Base-by-base conservation (phyloP, 805 yeast genomes). In the Lachancea cidri region DNA sequence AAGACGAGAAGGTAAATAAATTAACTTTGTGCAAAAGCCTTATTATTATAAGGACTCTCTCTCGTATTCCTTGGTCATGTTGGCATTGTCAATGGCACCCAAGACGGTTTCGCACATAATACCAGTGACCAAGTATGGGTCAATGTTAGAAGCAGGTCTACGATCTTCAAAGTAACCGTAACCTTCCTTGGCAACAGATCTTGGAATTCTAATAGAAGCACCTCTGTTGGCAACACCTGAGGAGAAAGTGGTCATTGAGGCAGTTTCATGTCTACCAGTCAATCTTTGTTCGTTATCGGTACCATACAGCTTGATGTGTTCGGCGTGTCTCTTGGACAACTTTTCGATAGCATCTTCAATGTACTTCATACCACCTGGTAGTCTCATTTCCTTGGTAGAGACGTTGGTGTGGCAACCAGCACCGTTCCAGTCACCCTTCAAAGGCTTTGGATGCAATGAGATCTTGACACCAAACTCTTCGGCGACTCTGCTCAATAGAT, bases 321-420 rank as follows among this genome's bases (percentile, higher is more conserved):
- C 97, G 69, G 74, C 76, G 73, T 93, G 98, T 78, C 98, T 89
- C 77, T 83, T 83, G 57, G 96, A 84, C 62, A 93, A 81, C 76
- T 86, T 87, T 66, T 83, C 86, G 62, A 93, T 80, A 46, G 98
- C 98, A 42, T 74, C 84, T 63, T 93, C 96, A 63, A 93, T 93
- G 69, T 69, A 73, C 70, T 86, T 85, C 88, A 93, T 86, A 67
- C 98, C 98, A 69, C 98, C 98, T 65, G 86, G 85, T 29, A 64
- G 66, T 77, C 98, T 88, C 98, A 91, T 93, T 38, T 63, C 64
- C 68, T 75, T 77, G 58, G 98, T 93, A 36, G 97, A 88, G 47
- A 93, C 98, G 69, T 93, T 93, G 67, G 98, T 93, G 74, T 93
- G 98, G 77, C 98, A 91, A 62, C 98, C 98, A 68, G 98, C 98